Evolutionary conservation across 2,329 filamentous ascomycete species (phyloP).

Genomic region (Aspergillus cejpii): DNA sequence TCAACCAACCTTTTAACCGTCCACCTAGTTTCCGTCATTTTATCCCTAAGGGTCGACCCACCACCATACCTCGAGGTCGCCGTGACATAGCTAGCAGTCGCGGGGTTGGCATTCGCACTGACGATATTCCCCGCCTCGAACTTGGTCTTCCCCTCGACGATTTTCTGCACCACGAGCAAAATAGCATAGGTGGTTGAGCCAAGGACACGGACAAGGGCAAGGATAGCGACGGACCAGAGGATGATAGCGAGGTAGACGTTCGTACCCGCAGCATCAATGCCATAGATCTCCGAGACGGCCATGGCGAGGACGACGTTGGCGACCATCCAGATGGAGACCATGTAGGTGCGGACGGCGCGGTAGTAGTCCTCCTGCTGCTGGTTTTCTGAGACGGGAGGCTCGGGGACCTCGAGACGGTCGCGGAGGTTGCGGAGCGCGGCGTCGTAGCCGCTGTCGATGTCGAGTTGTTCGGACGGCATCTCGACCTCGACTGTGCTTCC

Average conservation of each 20-base stretch:
- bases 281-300: constrained; percentile 83
- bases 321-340: constrained; percentile 92
- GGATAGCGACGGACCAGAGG: constrained; percentile 77
- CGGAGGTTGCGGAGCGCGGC: constrained; percentile 93
- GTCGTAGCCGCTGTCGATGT: constrained; percentile 96
- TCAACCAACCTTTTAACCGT: constrained; percentile 26
- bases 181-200: constrained; percentile 75
- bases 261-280: constrained; percentile 59
- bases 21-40: constrained; percentile 33
- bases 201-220: constrained; percentile 82
- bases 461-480: constrained; percentile 95
- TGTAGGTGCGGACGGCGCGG: constrained; percentile 92
- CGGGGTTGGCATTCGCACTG: constrained; percentile 22
- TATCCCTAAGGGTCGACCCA: constrained; percentile 32
- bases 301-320: constrained; percentile 89
- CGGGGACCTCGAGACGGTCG: constrained; percentile 77
- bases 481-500: constrained; percentile 82
- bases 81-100: constrained; percentile 16
- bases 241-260: constrained; percentile 93
- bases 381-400: constrained; percentile 56
- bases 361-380: constrained; percentile 99
- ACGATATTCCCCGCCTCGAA: constrained; percentile 36
- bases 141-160: constrained; percentile 79
- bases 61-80: constrained; percentile 27
- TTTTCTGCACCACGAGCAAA: constrained; percentile 73